Evolutionary conservation across 129 eudicot species (phyloP), one percentile per base, ranked within the genome.

Genomic region (Lactuca sativa): DNA sequence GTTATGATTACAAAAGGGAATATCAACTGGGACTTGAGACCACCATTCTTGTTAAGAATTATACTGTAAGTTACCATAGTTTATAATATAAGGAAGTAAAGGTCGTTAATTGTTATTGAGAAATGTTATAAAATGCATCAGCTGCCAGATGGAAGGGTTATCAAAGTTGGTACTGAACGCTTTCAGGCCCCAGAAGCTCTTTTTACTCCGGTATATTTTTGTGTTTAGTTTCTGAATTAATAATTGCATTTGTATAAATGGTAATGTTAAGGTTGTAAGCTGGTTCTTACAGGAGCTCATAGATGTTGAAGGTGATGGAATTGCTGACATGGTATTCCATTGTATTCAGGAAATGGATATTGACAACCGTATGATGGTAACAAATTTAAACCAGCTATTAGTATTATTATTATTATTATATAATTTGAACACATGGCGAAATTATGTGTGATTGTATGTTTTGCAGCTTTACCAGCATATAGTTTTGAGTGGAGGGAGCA

Each of bases 121-220:
- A 31, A 31, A 53, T 61, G 18, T 49, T 60, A 25, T 25, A 47
- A 62, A 69, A 64, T 56, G 54, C 40, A 38, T 65, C 83, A 93
- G 99, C 82, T 93, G 70, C 99, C 99, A 67, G 99, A 93, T 87
- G 99, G 99, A 83, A 87, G 99, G 75, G 87, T 93, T 62, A 82
- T 93, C 44, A 93, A 93, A 83, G 99, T 93, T 78, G 99, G 97
- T 52, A 93, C 96, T 32, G 99, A 93, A 64, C 74, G 97, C 40
- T 93, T 93, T 77, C 99, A 93, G 82, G 99, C 99, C 63, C 96
- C 99, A 52, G 99, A 93, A 74, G 99, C 97, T 54, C 99, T 93
- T 47, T 93, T 93, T 73, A 90, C 97, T 64, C 99, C 99, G 31
- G 99, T 93, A 13, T 54, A 33, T 67, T 48, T 62, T 34, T 13